Evolutionary conservation across 495 filamentous ascomycete genomes (phyloP).

Genomic region (Penicillium cinerascens): DNA sequence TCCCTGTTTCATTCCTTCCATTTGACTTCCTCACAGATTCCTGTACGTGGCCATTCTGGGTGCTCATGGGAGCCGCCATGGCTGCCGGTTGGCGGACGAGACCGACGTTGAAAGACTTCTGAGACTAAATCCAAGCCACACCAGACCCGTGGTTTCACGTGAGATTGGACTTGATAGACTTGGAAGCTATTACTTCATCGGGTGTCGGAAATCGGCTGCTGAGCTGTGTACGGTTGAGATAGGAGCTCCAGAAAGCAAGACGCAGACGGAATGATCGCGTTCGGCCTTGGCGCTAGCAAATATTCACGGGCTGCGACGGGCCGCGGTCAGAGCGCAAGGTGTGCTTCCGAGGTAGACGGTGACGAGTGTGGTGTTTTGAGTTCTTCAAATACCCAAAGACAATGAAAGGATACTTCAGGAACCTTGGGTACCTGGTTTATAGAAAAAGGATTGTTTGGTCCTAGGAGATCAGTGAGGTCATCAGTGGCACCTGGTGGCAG

Average conservation of each 20-base stretch:
- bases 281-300: constrained; percentile 21
- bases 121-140: not conserved
- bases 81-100: constrained; percentile 9
- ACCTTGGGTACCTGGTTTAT: constrained; percentile 1
- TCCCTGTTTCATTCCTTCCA: constrained; percentile 4
- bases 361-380: not conserved
- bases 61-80: constrained; percentile 19
- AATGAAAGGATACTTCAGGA: constrained; percentile 1
- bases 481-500: constrained; percentile 16
- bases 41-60: constrained; percentile 30
- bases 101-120: constrained; percentile 6
- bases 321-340: constrained; percentile 9
- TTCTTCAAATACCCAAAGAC: not conserved
- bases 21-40: constrained; percentile 17
- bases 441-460: constrained; percentile 4
- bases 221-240: not conserved
- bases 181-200: constrained; percentile 3
- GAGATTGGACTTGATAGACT: not conserved
- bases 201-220: not conserved
- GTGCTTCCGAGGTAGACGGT: constrained; percentile 8
- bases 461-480: constrained; percentile 25
- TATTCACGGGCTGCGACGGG: constrained; percentile 19
- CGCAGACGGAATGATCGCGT: constrained; percentile 27
- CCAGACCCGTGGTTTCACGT: not conserved
- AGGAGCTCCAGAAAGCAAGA: constrained; percentile 1